Evolutionary conservation across 345 rosid genomes (phyloP).

Genomic region (Citrus hindsii): DNA sequence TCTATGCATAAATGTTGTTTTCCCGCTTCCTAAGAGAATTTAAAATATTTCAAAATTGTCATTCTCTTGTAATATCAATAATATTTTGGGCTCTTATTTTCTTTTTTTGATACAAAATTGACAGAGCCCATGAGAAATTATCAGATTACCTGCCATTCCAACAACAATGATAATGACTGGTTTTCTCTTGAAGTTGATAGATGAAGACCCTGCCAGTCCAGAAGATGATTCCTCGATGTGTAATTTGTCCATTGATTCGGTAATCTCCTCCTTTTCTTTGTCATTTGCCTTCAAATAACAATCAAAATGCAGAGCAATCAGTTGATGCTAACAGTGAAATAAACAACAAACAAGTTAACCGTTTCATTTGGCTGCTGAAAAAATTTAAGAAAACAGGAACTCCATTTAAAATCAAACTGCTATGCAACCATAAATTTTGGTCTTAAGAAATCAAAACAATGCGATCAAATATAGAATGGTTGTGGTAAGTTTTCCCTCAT

Average conservation of each 20-base stretch:
- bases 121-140: not conserved
- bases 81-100: not conserved
- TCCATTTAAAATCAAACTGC: not conserved
- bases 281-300: conserved; percentile 23
- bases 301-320: not conserved
- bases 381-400: conserved; percentile 1
- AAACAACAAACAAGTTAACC: not conserved
- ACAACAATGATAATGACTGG: conserved; percentile 69
- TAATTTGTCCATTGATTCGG: conserved; percentile 56
- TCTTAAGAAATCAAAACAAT: not conserved
- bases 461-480: not conserved
- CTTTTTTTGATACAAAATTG: not conserved
- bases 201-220: conserved; percentile 33
- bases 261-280: conserved; percentile 47
- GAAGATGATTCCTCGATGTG: conserved; percentile 29
- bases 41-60: not conserved
- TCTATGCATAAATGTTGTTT: conserved; percentile 73
- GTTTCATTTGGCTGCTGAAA: not conserved
- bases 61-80: not conserved
- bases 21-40: conserved; percentile 59
- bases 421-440: not conserved
- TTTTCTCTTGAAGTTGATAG: conserved; percentile 55
- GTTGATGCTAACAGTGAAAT: not conserved
- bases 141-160: conserved; percentile 72
- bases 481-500: not conserved